phyloP scores from a whole-genome alignment of 345 rosid genomes.

The Cardamine resedifolia region DNA sequence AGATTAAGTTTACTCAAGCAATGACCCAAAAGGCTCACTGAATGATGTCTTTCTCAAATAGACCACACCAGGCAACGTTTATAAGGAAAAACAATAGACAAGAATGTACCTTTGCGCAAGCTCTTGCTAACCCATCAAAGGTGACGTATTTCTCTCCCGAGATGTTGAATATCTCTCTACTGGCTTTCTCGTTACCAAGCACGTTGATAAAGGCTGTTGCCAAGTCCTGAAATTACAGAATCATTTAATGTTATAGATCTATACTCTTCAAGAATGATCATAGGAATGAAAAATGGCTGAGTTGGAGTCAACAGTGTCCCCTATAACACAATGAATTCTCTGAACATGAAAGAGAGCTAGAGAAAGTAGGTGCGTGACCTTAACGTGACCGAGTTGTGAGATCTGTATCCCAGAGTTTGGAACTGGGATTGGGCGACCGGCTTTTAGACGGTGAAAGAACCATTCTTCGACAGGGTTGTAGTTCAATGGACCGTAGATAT shows the following conservation, averaged over 20 bases:
- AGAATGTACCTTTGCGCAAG: slow-evolving; percentile 83
- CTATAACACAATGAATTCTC: neutral
- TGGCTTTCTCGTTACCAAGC: slow-evolving; percentile 87
- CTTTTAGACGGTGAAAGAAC: slow-evolving; percentile 95
- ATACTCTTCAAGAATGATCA: neutral
- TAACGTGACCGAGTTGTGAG: slow-evolving; percentile 93
- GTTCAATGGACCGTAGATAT: slow-evolving; percentile 94
- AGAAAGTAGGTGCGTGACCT: slow-evolving; percentile 51
- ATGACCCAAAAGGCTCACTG: neutral
- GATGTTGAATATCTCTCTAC: slow-evolving; percentile 83
- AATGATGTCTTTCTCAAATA: neutral
- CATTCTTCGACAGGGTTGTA: slow-evolving; percentile 99
- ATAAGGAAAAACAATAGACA: neutral
- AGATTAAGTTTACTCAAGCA: slow-evolving; percentile 5
- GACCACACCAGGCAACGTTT: neutral
- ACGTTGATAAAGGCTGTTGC: slow-evolving; percentile 74
- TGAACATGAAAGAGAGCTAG: neutral
- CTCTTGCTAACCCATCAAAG: slow-evolving; percentile 87
- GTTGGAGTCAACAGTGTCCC: neutral
- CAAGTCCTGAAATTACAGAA: slow-evolving; percentile 60
- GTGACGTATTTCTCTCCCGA: slow-evolving; percentile 92
- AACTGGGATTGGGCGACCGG: slow-evolving; percentile 89
- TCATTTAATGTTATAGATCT: slow-evolving; percentile 17
- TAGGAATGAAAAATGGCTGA: neutral
- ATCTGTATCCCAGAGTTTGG: slow-evolving; percentile 84